Base-by-base conservation (phyloP, 1,284 basidiomycete genomes). In the Phlebopus sp. region DNA sequence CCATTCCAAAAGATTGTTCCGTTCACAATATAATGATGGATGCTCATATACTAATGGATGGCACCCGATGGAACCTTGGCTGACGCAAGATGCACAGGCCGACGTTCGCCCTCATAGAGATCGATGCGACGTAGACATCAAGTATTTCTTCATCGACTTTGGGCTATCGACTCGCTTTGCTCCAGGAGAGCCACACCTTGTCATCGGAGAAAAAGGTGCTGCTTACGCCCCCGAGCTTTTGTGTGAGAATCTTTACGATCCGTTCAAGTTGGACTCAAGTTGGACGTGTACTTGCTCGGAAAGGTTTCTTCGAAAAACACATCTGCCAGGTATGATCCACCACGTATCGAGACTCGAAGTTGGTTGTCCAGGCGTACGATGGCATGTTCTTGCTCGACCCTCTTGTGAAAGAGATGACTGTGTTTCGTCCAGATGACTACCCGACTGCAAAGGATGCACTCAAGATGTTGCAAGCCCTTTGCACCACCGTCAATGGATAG, bases 101-200 rank as follows among this genome's bases (percentile, higher is more conserved):
- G 43, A 37, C 18, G 64, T 63, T 13, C 11, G 29, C 6, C 37
- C 18, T 25, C 18, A 42, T 18, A 60, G 58, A 47, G 61, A 61
- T 8, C 62, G 70, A 2, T 71, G 66, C 0, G 47, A 55, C 23
- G 51, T 49, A 5, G 64, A 66, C 0, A 50, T 59, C 2, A 62
- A 54, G 38, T 73, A 73, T 43, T 65, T 64, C 45, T 56, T 64
- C 46, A 66, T 67, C 27, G 70, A 71, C 47, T 72, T 70, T 49
- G 68, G 67, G 10, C 47, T 67, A 13, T 69, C 70, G 3, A 47
- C 58, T 4, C 44, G 36, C 25, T 60, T 58, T 29, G 47, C 51
- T 31, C 35, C 58, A 17, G 42, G 19, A 36, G 14, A 44, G 19
- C 29, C 23, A 11, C 18, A 19, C 13, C 31, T 34, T 34, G 23